phyloP scores from a whole-genome alignment of 805 yeast genomes.

The Saturnispora serradocipensis region DNA sequence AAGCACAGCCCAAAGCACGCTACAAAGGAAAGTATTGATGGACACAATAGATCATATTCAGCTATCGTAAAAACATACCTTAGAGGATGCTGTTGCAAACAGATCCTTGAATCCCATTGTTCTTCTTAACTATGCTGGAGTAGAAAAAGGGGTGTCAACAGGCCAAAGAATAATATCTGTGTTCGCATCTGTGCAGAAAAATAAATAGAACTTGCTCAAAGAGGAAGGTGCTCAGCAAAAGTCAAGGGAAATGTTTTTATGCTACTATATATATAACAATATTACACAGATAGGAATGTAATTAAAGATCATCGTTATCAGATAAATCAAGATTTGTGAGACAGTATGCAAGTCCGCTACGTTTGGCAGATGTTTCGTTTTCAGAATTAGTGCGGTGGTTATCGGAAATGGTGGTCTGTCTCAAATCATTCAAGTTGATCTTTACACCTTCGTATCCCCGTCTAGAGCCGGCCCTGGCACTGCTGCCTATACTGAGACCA shows the following conservation, averaged over 20 bases:
- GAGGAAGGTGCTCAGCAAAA: neutral
- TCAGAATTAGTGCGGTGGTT: neutral
- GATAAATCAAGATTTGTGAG: constrained; percentile 10
- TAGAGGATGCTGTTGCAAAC: constrained; percentile 21
- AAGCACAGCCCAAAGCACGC: neutral
- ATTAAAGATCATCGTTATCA: neutral
- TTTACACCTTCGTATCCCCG: neutral
- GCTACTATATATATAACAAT: neutral
- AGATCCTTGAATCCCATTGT: constrained; percentile 21
- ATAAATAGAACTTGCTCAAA: neutral
- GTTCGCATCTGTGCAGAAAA: neutral
- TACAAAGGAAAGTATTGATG: neutral
- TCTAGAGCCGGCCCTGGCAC: neutral
- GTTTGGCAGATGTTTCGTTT: neutral
- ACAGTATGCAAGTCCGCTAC: constrained; percentile 14
- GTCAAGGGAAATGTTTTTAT: neutral
- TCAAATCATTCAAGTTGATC: neutral
- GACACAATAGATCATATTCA: neutral
- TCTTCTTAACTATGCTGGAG: neutral
- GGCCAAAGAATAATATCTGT: neutral
- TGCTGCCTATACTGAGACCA: neutral
- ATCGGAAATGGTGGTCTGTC: neutral
- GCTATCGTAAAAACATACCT: constrained; percentile 14
- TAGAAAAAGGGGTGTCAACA: neutral
- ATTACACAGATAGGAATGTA: neutral